Evolutionary conservation across 179 eudicot genomes (phyloP), one percentile per base, ranked within the genome.

Genomic region (Corrigiola litoralis): DNA sequence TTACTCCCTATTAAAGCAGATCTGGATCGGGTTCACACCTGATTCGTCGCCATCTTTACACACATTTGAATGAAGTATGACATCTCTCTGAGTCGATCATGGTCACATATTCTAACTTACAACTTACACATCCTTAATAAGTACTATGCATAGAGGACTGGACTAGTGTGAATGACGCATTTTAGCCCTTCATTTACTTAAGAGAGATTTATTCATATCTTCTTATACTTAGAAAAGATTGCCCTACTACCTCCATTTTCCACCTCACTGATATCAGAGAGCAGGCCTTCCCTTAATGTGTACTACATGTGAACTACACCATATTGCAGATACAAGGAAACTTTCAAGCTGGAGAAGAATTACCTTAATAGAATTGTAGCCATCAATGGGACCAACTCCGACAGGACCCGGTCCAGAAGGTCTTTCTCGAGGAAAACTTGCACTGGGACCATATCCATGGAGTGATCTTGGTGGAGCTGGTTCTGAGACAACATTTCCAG

Each of bases 291-390:
- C 28, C 6, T 29, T 53, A 32, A 1, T 23, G 25, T 37, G 12
- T 6, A 24, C 18, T 37, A 12, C 37, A 44, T 27, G 31, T 41
- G 37, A 31, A 25, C 4, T 42, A 16, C 2, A 40, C 46, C 36
- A 65, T 17, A 27, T n/a, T n/a, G n/a, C n/a, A 24, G 5, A 10
- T n/a, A 12, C 27, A 20, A n/a, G 25, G 16, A 27, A 18, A 25
- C 41, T 29, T 51, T 24, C 3, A 27, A 48, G 34, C 12, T 27
- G 14, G 49, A 23, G 38, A 61, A 36, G n/a, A 51, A 37, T 58
- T 75, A 89, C 91, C 91, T 80, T 77, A 25, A 61, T 63, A 46
- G 49, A 55, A 65, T 66, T 72, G 60, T 81, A 75, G 65, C 78
- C 70, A 46, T 74, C 79, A 33, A 81, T 60, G 66, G 80, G 56